A percentile compares a stretch with the other conserved stretches of the same genome.
These are phyloP conservation scores for Saccharata proteae DNA, from an alignment of 2,329 filamentous ascomycete species.

Conservation along the genomic window DNA sequence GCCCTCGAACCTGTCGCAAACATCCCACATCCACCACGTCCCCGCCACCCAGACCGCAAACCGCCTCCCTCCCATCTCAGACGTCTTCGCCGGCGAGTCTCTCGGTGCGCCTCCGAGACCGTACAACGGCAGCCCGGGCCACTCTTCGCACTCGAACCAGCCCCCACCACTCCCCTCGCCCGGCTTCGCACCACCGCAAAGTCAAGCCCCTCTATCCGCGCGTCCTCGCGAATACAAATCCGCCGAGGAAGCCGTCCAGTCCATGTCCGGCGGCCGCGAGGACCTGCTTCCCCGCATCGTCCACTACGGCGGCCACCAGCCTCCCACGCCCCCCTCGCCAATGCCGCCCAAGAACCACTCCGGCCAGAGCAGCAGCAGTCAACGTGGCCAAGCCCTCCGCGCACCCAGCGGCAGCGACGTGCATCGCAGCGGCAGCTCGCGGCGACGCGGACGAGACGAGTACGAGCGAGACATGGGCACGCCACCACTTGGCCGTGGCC, in stretches of 20 bases:
- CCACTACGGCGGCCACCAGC: constrained; percentile 89
- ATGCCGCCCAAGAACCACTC: constrained; percentile 35
- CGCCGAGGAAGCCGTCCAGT: constrained; percentile 87
- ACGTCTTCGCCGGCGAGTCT: constrained; percentile 76
- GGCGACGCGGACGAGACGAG: constrained; percentile 72
- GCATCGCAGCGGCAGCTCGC: constrained; percentile 46
- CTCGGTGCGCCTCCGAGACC: constrained; percentile 39
- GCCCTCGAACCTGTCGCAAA: constrained; percentile 68
- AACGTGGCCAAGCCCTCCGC: constrained; percentile 10
- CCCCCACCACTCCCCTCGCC: constrained; percentile 67
- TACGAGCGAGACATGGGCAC: constrained; percentile 82
- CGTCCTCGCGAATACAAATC: constrained; percentile 83
- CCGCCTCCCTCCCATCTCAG: constrained; percentile 81
- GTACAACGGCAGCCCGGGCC: constrained; percentile 52
- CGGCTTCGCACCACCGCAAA: constrained; percentile 48
- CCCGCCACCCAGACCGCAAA: constrained; percentile 84
- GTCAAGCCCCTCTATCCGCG: constrained; percentile 33
- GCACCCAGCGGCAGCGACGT: constrained; percentile 17
- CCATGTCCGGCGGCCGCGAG: constrained; percentile 79
- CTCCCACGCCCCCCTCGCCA: constrained; percentile 80
- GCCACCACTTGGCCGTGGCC: constrained; percentile 66
- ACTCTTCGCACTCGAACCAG: constrained; percentile 50
- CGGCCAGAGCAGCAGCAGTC: constrained; percentile 16
- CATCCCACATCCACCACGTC: constrained; percentile 81
- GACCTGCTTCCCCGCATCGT: constrained; percentile 88